These are phyloP conservation scores for Diplodia seriata DNA, from an alignment of 2,329 filamentous ascomycete genomes.

Conservation along the genomic window DNA sequence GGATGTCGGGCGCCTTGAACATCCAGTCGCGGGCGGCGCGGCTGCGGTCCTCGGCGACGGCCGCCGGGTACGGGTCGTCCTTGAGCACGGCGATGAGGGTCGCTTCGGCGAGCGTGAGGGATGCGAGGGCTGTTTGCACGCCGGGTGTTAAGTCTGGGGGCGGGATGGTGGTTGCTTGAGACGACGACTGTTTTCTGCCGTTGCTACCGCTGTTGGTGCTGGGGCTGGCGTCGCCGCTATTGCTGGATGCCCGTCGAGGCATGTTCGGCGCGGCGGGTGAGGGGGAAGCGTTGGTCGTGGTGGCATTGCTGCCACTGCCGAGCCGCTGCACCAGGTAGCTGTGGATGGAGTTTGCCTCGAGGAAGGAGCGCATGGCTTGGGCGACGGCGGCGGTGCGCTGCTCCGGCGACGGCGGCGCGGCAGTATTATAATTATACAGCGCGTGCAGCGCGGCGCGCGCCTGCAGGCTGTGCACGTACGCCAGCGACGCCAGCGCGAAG, in stretches of 20 bases:
- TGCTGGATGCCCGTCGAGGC: not conserved
- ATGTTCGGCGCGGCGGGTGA: too few species aligned
- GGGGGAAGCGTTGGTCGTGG: not conserved
- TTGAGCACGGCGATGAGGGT: conserved; percentile 90
- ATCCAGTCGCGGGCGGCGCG: conserved; percentile 92
- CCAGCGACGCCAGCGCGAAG: conserved; percentile 79
- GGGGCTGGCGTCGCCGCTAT: not conserved
- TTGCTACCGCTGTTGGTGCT: not conserved
- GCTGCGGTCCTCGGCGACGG: conserved; percentile 81
- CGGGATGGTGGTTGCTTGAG: conserved; percentile 37
- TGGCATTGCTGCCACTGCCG: conserved; percentile 37
- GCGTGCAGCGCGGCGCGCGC: conserved; percentile 76
- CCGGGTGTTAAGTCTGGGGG: conserved; percentile 52
- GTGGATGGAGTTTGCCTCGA: conserved; percentile 81
- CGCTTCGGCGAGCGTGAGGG: conserved; percentile 81
- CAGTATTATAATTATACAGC: conserved; percentile 70
- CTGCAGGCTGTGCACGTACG: conserved; percentile 73
- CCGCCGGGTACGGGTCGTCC: conserved; percentile 89
- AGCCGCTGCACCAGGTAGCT: conserved; percentile 70
- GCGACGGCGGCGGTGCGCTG: conserved; percentile 74
- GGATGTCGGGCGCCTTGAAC: conserved; percentile 87
- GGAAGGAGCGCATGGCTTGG: conserved; percentile 76
- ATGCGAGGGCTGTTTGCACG: conserved; percentile 55
- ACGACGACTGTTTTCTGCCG: too few species aligned
- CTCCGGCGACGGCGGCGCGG: conserved; percentile 56